Conservation (phyloP, 441 rosid species). For the Pelargonium australe region DNA sequence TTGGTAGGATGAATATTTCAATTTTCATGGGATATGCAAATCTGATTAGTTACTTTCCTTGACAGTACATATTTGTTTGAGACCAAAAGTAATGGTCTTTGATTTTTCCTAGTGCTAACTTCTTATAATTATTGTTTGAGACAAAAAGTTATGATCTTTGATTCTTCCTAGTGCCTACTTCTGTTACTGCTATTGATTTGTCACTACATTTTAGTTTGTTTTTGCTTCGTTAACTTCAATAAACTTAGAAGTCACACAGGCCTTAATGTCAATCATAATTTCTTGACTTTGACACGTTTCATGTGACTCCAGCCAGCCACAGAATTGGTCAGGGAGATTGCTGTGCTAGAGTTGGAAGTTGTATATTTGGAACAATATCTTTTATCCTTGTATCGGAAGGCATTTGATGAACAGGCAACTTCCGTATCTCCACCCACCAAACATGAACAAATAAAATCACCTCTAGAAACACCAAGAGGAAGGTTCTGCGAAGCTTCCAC, state of each 20-base stretch:
- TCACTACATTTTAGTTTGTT: too few relatives aligned
- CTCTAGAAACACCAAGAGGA: constrained; percentile 38
- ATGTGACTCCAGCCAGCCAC: constrained; percentile 55
- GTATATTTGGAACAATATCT: constrained; percentile 81
- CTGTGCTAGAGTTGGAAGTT: constrained; percentile 84
- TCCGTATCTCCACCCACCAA: constrained; percentile 41
- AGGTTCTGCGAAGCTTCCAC: constrained; percentile 35
- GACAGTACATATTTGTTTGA: not conserved
- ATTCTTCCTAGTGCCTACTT: too few relatives aligned
- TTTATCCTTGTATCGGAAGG: constrained; percentile 74
- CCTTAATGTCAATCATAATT: too few relatives aligned
- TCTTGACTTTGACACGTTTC: constrained; percentile 8
- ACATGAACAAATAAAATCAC: constrained; percentile 36
- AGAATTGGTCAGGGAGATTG: constrained; percentile 76
- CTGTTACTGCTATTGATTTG: too few relatives aligned
- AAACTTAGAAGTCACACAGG: too few relatives aligned
- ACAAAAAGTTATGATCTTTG: too few relatives aligned
- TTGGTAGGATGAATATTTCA: too few relatives aligned
- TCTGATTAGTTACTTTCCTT: not conserved
- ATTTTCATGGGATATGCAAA: not conserved
- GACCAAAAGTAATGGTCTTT: not conserved
- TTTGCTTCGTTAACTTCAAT: too few relatives aligned
- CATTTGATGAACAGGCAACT: constrained; percentile 63
- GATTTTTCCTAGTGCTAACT: too few relatives aligned
- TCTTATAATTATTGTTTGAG: too few relatives aligned